Evolutionary conservation across 2,329 filamentous ascomycete genomes (phyloP).

Genomic region (Diaporthe vaccinii): DNA sequence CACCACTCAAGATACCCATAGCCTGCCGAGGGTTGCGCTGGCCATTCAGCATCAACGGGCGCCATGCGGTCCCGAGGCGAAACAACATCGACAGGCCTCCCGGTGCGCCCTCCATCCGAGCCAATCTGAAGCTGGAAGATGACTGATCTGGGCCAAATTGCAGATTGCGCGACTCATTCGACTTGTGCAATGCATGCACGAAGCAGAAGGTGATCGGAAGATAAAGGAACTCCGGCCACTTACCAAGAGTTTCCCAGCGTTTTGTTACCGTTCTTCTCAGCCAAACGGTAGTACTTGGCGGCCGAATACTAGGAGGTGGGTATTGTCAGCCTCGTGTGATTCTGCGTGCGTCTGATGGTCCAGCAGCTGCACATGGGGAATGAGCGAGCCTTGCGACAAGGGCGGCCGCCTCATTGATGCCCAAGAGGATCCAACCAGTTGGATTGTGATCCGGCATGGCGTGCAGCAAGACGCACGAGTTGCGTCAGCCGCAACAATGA

Average conservation of each 20-base stretch:
- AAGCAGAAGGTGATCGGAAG: slow-evolving; percentile 34
- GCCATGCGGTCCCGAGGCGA: neutral
- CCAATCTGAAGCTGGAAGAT: neutral
- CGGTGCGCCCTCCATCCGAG: neutral
- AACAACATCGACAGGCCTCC: slow-evolving; percentile 4
- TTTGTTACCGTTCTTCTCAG: slow-evolving; percentile 90
- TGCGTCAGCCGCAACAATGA: slow-evolving; percentile 12
- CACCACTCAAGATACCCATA: neutral
- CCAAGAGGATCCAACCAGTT: slow-evolving; percentile 48
- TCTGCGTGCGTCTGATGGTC: slow-evolving; percentile 28
- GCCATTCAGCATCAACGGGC: slow-evolving; percentile 1
- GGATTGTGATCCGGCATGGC: neutral
- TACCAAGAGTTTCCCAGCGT: slow-evolving; percentile 96
- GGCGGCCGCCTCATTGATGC: slow-evolving; percentile 55
- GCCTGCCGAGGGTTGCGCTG: slow-evolving; percentile 1
- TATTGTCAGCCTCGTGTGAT: slow-evolving; percentile 66
- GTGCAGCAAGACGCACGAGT: neutral
- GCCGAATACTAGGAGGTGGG: slow-evolving; percentile 73
- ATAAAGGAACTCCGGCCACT: slow-evolving; percentile 55
- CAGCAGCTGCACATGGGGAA: slow-evolving; percentile 12
- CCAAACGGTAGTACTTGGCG: slow-evolving; percentile 92
- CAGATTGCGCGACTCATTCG: neutral
- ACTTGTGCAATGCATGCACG: neutral
- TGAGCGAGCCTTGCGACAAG: slow-evolving; percentile 22
- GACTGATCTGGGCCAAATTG: neutral